phyloP scores from a whole-genome alignment of 352 stramenopile species.

The Globisporangium solare region DNA sequence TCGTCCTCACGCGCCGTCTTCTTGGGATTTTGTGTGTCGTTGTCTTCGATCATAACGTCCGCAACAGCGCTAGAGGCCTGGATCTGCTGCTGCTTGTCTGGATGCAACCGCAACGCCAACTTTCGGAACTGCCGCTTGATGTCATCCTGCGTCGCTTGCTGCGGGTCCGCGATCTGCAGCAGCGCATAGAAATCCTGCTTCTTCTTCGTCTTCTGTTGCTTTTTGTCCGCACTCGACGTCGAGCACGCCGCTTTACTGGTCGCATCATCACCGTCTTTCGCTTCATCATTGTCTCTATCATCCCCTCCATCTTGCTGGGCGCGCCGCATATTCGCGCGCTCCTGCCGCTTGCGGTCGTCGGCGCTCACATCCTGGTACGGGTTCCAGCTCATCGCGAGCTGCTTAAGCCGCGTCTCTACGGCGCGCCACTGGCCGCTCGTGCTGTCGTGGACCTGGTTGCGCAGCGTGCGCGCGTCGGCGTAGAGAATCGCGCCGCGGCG shows the following conservation, averaged over 20 bases:
- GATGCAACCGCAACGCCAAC: constrained; percentile 56
- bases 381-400: constrained; percentile 65
- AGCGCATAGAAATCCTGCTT: constrained; percentile 71
- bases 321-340: constrained; percentile 4
- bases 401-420: constrained; percentile 52
- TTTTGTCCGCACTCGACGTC: not conserved
- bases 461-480: constrained; percentile 58
- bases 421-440: constrained; percentile 52
- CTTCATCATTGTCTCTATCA: not conserved
- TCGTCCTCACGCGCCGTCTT: constrained; percentile 6
- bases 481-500: constrained; percentile 47
- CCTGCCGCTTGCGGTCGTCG: constrained; percentile 11
- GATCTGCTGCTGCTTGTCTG: constrained; percentile 50
- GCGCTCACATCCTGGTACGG: constrained; percentile 59
- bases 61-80: not conserved
- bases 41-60: not conserved
- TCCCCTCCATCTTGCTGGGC: too few species aligned
- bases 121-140: constrained; percentile 69
- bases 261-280: not conserved
- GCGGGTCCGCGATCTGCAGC: constrained; percentile 27
- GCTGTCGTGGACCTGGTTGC: constrained; percentile 57
- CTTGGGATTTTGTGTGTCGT: not conserved
- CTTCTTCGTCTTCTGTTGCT: constrained; percentile 28
- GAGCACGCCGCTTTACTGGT: not conserved
- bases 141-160: constrained; percentile 27